These are phyloP conservation scores for Erodium moschatum DNA, from an alignment of 441 rosid genomes.

Conservation along the genomic window DNA sequence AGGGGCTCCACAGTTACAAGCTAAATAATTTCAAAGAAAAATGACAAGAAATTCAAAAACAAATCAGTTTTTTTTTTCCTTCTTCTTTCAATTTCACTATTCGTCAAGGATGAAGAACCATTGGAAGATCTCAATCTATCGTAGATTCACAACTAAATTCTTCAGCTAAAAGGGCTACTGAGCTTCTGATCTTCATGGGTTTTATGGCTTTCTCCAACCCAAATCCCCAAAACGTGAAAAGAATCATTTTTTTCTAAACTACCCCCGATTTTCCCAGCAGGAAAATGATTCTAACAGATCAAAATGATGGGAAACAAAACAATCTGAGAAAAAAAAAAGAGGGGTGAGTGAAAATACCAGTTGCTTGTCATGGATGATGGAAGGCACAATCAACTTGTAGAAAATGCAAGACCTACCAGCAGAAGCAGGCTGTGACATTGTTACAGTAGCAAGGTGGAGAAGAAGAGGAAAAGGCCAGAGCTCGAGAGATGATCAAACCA, in stretches of 20 bases:
- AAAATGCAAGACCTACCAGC: conserved; percentile 9
- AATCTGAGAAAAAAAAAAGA: not conserved
- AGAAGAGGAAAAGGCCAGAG: conserved; percentile 3
- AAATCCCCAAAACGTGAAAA: not conserved
- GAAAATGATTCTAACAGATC: not conserved
- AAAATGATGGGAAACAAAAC: not conserved
- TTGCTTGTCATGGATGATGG: conserved; percentile 9
- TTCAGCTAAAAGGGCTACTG: conserved; percentile 7
- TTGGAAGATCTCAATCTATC: conserved; percentile 1
- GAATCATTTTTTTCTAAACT: not conserved
- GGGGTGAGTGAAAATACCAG: conserved; percentile 1
- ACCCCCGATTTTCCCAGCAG: conserved; percentile 1
- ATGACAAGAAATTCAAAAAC: not conserved
- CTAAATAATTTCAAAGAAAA: not conserved
- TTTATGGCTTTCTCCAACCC: not conserved
- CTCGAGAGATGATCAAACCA: conserved; percentile 8
- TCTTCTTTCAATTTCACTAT: not conserved
- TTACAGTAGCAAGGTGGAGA: not conserved
- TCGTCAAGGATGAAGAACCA: not conserved
- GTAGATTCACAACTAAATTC: not conserved
- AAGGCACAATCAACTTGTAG: conserved; percentile 11
- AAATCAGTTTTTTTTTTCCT: not conserved
- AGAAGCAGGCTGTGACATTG: conserved; percentile 9
- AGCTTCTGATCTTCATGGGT: conserved; percentile 4
- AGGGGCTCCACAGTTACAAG: not conserved